A percentile compares a stretch with the other conserved stretches of the same genome.
These are phyloP conservation scores for Neoscytalidium dimidiatum DNA, from an alignment of 2,329 filamentous ascomycete species.

Conservation along the genomic window DNA sequence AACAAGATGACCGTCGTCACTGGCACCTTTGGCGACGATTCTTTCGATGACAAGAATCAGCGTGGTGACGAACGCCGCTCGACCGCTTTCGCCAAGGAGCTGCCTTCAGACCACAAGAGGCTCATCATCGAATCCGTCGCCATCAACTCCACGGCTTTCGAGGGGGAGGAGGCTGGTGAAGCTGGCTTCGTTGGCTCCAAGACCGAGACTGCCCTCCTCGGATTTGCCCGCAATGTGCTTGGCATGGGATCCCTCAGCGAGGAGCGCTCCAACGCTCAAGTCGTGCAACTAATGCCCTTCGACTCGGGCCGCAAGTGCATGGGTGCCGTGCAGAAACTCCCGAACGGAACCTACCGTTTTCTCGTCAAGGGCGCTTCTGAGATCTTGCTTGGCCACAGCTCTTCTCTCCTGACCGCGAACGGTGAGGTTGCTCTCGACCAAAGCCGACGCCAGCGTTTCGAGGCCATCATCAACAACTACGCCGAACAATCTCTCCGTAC, in stretches of 20 bases:
- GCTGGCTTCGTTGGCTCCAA: slow-evolving; percentile 55
- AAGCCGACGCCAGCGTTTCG: slow-evolving; percentile 23
- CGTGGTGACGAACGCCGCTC: slow-evolving; percentile 45
- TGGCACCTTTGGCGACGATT: slow-evolving; percentile 37
- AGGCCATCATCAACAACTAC: slow-evolving; percentile 38
- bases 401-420: slow-evolving; percentile 17
- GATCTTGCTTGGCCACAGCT: slow-evolving; percentile 46
- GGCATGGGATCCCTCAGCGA: slow-evolving; percentile 52
- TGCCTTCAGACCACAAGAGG: slow-evolving; percentile 39
- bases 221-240: slow-evolving; percentile 53
- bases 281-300: slow-evolving; percentile 56
- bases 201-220: slow-evolving; percentile 58
- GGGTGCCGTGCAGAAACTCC: slow-evolving; percentile 55
- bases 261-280: slow-evolving; percentile 49
- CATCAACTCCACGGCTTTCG: slow-evolving; percentile 57
- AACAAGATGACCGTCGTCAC: slow-evolving; percentile 48
- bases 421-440: not conserved
- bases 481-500: slow-evolving; percentile 44
- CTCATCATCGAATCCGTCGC: slow-evolving; percentile 30
- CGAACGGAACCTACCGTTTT: slow-evolving; percentile 50
- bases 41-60: slow-evolving; percentile 56
- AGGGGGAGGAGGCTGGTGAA: slow-evolving; percentile 46
- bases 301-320: slow-evolving; percentile 60
- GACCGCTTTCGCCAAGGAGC: slow-evolving; percentile 43
- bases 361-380: slow-evolving; percentile 61